These are phyloP conservation scores for Ambrosiella cleistominuta DNA, from an alignment of 2,329 filamentous ascomycete species.

Conservation along the genomic window DNA sequence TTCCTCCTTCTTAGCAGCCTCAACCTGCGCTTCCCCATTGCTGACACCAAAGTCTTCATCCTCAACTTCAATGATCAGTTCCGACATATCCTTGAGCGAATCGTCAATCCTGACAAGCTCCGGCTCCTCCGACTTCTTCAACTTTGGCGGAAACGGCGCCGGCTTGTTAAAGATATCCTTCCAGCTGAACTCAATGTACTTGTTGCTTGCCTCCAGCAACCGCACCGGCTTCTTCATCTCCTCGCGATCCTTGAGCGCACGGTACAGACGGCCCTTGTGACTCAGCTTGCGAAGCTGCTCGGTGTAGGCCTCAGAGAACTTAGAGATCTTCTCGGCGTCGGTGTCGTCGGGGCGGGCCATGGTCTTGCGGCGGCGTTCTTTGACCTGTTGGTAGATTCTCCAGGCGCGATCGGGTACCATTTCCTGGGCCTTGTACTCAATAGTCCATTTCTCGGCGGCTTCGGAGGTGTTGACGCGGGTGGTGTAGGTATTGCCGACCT, in stretches of 20 bases:
- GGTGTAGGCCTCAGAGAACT: conserved; percentile 28
- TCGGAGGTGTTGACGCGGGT: conserved; percentile 37
- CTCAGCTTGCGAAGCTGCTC: conserved; percentile 29
- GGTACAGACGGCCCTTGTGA: conserved; percentile 38
- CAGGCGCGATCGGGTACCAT: conserved; percentile 29
- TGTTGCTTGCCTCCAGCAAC: conserved; percentile 24
- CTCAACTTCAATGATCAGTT: background rate
- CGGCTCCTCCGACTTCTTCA: background rate
- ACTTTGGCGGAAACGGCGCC: background rate
- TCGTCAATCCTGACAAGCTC: background rate
- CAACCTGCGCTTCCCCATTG: no score
- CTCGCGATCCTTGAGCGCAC: conserved; percentile 34
- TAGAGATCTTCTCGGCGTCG: conserved; percentile 21
- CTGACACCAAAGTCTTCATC: no score
- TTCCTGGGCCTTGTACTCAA: conserved; percentile 65
- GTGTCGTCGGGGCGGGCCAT: conserved; percentile 17
- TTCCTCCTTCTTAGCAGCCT: background rate
- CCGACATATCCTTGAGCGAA: background rate
- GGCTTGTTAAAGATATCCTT: conserved; percentile 20
- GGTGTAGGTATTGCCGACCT: conserved; percentile 48
- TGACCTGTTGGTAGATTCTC: conserved; percentile 37
- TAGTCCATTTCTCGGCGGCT: conserved; percentile 37
- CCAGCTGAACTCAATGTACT: conserved; percentile 20
- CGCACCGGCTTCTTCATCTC: conserved; percentile 31
- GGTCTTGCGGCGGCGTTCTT: conserved; percentile 34